These are phyloP conservation scores for Beauveria varroae DNA, from an alignment of 2,329 filamentous ascomycete species.

Conservation along the genomic window DNA sequence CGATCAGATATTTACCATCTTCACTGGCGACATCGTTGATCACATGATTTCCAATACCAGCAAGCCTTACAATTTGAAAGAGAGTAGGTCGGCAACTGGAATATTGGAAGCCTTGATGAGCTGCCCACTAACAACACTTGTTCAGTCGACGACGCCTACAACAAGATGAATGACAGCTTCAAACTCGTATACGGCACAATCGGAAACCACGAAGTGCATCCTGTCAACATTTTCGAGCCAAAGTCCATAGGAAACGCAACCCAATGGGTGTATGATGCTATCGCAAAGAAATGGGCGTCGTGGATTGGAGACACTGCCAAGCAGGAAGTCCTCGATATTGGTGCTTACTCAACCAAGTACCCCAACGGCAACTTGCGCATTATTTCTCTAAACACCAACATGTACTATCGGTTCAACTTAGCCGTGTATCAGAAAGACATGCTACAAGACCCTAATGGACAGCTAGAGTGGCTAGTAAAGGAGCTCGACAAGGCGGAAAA, in stretches of 20 bases:
- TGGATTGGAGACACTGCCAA: conserved; percentile 34
- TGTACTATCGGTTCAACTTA: conserved; percentile 52
- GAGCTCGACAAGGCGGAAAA: conserved; percentile 47
- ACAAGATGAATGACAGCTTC: conserved; percentile 34
- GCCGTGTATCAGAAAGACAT: conserved; percentile 45
- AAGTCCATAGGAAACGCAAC: conserved; percentile 30
- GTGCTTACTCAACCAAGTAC: conserved; percentile 42
- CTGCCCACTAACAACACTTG: background rate
- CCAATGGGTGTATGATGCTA: conserved; percentile 46
- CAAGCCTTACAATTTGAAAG: conserved; percentile 23
- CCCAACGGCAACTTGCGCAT: conserved; percentile 42
- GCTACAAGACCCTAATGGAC: conserved; percentile 41
- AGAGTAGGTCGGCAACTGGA: conserved; percentile 18
- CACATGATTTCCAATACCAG: conserved; percentile 42
- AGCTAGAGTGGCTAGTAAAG: conserved; percentile 45
- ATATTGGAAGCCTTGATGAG: conserved; percentile 12
- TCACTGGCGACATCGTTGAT: conserved; percentile 53
- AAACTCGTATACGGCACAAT: conserved; percentile 43
- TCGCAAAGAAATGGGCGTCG: conserved; percentile 37
- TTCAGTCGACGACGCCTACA: conserved; percentile 39
- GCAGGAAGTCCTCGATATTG: conserved; percentile 31
- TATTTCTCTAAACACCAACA: conserved; percentile 54
- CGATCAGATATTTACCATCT: conserved; percentile 45
- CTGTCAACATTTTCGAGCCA: conserved; percentile 43
- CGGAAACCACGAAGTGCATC: conserved; percentile 51